Base-by-base conservation (phyloP, 2,329 filamentous ascomycete species). In the Colletotrichum gloeosporioides region DNA sequence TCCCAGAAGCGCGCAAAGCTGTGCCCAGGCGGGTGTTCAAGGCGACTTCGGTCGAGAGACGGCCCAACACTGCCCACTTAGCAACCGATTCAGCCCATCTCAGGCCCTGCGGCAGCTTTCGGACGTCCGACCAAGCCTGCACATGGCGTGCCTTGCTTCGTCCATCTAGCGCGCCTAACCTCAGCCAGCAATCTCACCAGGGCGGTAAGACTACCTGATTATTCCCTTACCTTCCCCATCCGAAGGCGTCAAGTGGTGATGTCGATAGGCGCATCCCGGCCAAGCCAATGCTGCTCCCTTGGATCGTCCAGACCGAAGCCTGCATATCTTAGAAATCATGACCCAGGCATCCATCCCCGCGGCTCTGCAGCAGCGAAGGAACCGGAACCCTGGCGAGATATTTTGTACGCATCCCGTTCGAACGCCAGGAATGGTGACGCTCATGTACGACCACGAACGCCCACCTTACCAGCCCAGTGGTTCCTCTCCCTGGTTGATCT, bases 121-220 rank as follows among this genome's bases (percentile, higher is more conserved):
- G 74, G 74, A 76, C 74, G 74, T 76, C 74, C 74, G 74, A 76
- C 70, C 74, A 66, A 59, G 34, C 74, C 74, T 69, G 70, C 70
- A 53, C n/a, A 74, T 69, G 64, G 70, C 73, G 44, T 69, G 64
- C 73, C 73, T 73, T 64, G 70, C 73, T 69, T 74, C 64, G 44
- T 65, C 25, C 27, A n/a, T 63, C 71, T 76, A 76, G 74, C 74
- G 74, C 70, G 57, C 29, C 74, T 69, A 64, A 44, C 6, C 22
- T 68, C 34, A 44, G 57, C 70, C 44, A 64, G 31, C 57, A 65
- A 61, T 36, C 34, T 36, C 69, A 44, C 13, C 25, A 44, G 34
- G 25, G n/a, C 25, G 44, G 57, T 39, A 63, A 16, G 27, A 64
- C 68, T 63, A 22, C 12, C 15, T 53, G 57, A 39, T 31, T 31